These are phyloP conservation scores for Colletotrichum nymphaeae DNA, from an alignment of 2,329 filamentous ascomycete species.

Conservation along the genomic window DNA sequence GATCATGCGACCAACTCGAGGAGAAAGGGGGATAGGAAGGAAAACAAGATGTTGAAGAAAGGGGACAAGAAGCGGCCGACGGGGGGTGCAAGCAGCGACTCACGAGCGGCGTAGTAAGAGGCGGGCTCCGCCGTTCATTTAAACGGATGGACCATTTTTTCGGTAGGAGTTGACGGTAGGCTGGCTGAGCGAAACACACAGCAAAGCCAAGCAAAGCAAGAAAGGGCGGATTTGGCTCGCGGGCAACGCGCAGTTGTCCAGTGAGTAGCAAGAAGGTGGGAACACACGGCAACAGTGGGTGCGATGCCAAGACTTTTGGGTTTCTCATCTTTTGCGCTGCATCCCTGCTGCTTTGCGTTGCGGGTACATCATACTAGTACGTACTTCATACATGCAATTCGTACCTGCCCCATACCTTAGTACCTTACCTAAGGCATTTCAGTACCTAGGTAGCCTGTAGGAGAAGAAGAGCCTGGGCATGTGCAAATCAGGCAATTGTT, in stretches of 20 bases:
- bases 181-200: not conserved
- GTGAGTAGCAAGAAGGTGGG: conserved; percentile 21
- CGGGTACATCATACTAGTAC: too few relatives aligned
- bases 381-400: not conserved
- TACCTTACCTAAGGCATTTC: not conserved
- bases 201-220: not conserved
- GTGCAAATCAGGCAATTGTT: not conserved
- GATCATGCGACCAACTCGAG: too few relatives aligned
- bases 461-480: not conserved
- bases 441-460: too few relatives aligned
- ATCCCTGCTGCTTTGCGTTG: conserved; percentile 16
- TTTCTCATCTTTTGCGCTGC: conserved; percentile 26
- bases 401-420: not conserved
- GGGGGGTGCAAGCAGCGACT: not conserved
- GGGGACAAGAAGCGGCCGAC: not conserved
- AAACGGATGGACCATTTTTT: conserved; percentile 27
- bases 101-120: not conserved
- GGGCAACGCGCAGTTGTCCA: not conserved
- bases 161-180: not conserved
- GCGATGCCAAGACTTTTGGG: conserved; percentile 33
- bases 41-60: not conserved
- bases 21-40: not conserved
- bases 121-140: conserved; percentile 33
- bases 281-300: conserved; percentile 20
- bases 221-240: not conserved